Conservation (phyloP, 164 flowering plant species). For the Santalum album region DNA sequence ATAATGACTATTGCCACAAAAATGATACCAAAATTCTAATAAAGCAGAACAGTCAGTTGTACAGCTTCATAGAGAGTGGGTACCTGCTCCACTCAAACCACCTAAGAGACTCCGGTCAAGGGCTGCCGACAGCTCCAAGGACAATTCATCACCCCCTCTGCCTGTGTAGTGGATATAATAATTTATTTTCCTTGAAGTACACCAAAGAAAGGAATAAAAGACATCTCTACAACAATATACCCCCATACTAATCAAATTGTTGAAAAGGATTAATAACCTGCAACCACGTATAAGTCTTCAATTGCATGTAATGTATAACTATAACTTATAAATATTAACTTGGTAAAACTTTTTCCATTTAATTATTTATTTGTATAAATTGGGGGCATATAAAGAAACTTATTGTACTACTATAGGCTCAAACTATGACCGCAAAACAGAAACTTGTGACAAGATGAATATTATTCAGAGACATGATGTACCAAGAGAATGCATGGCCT, state of each 20-base stretch:
- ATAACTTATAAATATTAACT: neutral
- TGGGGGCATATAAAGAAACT: no score
- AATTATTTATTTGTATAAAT: no score
- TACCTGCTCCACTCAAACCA: constrained; percentile 92
- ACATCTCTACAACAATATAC: neutral
- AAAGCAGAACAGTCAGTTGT: neutral
- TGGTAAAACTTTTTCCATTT: neutral
- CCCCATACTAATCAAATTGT: neutral
- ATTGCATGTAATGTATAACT: neutral
- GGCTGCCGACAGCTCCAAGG: constrained; percentile 69
- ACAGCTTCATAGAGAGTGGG: neutral
- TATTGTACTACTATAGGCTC: no score
- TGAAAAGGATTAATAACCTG: neutral
- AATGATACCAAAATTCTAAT: neutral
- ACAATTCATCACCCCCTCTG: constrained; percentile 90
- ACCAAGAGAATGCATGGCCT: no score
- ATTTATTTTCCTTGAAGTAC: neutral
- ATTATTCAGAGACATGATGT: no score
- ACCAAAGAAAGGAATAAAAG: neutral
- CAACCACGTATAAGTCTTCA: neutral
- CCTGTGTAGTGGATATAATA: constrained; percentile 31
- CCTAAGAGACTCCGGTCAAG: constrained; percentile 85
- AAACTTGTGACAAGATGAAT: no score
- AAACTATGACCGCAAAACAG: no score
- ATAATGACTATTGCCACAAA: neutral